Conservation (phyloP, 768 basidiomycete species). For the Russula earlei region DNA sequence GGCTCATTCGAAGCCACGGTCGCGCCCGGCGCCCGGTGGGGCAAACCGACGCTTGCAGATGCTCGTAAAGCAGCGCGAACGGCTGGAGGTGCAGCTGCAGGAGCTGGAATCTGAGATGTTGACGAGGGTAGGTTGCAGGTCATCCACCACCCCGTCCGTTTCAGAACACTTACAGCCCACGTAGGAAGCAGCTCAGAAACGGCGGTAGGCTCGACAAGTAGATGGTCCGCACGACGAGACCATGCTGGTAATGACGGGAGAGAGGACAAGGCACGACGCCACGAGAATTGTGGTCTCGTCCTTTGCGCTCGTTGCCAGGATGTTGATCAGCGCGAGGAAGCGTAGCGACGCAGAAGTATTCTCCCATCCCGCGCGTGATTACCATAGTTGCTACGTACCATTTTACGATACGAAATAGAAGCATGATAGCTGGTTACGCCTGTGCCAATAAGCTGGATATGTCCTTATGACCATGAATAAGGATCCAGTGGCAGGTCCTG, state of each 20-base stretch:
- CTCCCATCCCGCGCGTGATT: no score
- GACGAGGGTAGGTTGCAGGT: slow-evolving; percentile 34
- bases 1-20: slow-evolving; percentile 34
- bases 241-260: neutral
- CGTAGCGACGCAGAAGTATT: no score
- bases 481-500: no score
- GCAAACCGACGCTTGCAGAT: slow-evolving; percentile 53
- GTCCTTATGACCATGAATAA: no score
- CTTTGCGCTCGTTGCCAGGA: neutral
- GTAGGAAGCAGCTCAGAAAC: slow-evolving; percentile 19
- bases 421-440: no score
- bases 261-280: no score
- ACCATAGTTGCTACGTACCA: no score
- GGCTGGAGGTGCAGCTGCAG: slow-evolving; percentile 53
- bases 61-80: slow-evolving; percentile 55
- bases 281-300: neutral
- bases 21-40: slow-evolving; percentile 37
- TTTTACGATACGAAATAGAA: no score
- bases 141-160: neutral
- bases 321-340: no score
- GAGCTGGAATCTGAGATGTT: slow-evolving; percentile 55
- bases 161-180: neutral
- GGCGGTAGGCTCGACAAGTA: slow-evolving; percentile 1
- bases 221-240: neutral
- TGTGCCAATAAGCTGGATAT: no score